phyloP scores from a whole-genome alignment of 1,284 basidiomycete species.

The Malassezia yamatoensis region DNA sequence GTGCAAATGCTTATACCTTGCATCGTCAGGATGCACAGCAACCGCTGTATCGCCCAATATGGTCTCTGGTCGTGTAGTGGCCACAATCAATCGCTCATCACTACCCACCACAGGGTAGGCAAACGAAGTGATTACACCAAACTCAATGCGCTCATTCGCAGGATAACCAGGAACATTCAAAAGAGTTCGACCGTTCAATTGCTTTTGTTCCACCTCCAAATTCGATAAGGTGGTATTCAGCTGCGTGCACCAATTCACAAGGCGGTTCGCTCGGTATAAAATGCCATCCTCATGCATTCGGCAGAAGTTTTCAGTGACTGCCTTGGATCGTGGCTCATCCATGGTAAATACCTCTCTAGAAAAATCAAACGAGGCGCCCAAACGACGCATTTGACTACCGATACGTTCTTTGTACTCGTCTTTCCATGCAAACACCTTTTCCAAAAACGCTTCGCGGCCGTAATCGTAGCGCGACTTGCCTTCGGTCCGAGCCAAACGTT shows the following conservation, averaged over 20 bases:
- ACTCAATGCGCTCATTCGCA: conserved; percentile 85
- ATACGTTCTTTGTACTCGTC: conserved; percentile 89
- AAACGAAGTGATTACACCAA: conserved; percentile 91
- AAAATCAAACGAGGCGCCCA: conserved; percentile 94
- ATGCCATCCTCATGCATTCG: conserved; percentile 82
- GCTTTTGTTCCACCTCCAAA: conserved; percentile 91
- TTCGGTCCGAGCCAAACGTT: conserved; percentile 71
- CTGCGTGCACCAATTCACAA: conserved; percentile 97
- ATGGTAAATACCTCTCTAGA: conserved; percentile 88
- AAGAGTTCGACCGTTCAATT: conserved; percentile 75
- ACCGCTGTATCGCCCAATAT: conserved; percentile 98
- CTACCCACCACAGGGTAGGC: conserved; percentile 77
- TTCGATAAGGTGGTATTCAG: conserved; percentile 95
- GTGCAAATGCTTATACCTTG: conserved; percentile 87
- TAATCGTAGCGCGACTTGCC: conserved; percentile 84
- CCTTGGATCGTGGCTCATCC: conserved; percentile 60
- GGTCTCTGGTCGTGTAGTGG: conserved; percentile 95
- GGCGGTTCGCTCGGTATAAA: conserved; percentile 87
- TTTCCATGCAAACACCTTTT: conserved; percentile 93
- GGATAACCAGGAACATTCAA: conserved; percentile 90
- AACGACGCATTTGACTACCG: conserved; percentile 73
- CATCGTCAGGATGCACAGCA: conserved; percentile 88
- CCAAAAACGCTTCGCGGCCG: conserved; percentile 81
- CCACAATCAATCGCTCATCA: conserved; percentile 84
- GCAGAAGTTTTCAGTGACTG: conserved; percentile 86